phyloP scores from a whole-genome alignment of 2,329 filamentous ascomycete species.

The Ophiostoma novo-ulmi region DNA sequence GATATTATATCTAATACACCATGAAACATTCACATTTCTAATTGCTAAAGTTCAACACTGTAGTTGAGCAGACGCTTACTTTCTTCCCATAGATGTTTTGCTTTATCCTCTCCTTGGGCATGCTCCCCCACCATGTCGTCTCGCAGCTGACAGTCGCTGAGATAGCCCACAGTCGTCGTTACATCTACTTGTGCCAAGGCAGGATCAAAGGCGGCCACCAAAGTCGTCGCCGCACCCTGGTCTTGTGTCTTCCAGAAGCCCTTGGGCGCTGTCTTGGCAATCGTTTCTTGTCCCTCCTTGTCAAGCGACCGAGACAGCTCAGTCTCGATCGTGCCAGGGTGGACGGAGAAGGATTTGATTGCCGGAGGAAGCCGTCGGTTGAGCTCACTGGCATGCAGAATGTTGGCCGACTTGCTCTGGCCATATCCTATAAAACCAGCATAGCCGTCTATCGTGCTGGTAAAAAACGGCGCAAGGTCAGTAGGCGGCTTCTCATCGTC shows the following conservation, averaged over 20 bases:
- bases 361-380: conserved; percentile 31
- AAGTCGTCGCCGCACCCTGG: conserved; percentile 38
- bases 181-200: conserved; percentile 30
- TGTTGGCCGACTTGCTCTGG: conserved; percentile 46
- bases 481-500: conserved; percentile 26
- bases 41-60: background rate
- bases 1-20: too few relatives aligned
- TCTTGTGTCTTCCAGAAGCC: conserved; percentile 37
- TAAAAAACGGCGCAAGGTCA: conserved; percentile 18
- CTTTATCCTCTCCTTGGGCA: conserved; percentile 36
- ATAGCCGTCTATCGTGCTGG: conserved; percentile 27
- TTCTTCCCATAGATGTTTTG: conserved; percentile 19
- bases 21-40: background rate
- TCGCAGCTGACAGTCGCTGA: conserved; percentile 40
- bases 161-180: conserved; percentile 34
- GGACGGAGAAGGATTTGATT: conserved; percentile 33
- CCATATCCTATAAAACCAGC: conserved; percentile 41
- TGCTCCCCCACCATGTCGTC: conserved; percentile 31
- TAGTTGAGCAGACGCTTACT: background rate
- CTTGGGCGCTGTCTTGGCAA: conserved; percentile 31
- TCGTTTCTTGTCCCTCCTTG: conserved; percentile 27
- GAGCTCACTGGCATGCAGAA: conserved; percentile 39
- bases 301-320: conserved; percentile 32
- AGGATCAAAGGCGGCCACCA: conserved; percentile 42
- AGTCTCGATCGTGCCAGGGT: conserved; percentile 36